These are phyloP conservation scores for Claviceps sp. DNA, from an alignment of 2,329 filamentous ascomycete genomes.

Conservation along the genomic window DNA sequence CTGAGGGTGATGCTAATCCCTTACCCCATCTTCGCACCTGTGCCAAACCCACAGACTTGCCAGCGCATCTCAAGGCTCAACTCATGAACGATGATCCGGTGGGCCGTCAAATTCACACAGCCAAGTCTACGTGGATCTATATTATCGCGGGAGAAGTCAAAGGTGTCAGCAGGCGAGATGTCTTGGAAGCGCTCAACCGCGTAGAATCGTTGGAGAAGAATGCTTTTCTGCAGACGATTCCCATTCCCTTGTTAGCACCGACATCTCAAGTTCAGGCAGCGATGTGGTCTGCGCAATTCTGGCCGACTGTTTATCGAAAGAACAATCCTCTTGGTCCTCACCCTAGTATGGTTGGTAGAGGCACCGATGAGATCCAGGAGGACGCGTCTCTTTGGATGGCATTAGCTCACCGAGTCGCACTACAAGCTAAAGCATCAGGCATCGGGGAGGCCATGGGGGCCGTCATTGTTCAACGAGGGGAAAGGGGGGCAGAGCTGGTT, in stretches of 20 bases:
- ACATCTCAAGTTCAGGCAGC: constrained; percentile 63
- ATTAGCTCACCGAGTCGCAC: constrained; percentile 50
- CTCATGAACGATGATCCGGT: constrained; percentile 44
- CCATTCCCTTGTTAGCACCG: constrained; percentile 59
- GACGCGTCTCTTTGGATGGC: constrained; percentile 54
- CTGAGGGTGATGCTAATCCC: constrained; percentile 49
- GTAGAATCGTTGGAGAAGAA: constrained; percentile 38
- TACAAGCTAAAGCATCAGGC: constrained; percentile 40
- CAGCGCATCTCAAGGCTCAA: constrained; percentile 47
- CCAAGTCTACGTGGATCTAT: constrained; percentile 48
- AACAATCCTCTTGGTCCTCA: constrained; percentile 80
- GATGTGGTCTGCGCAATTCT: constrained; percentile 63
- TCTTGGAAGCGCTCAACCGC: constrained; percentile 32
- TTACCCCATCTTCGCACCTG: constrained; percentile 63
- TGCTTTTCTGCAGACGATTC: constrained; percentile 47
- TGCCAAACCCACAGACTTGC: constrained; percentile 56
- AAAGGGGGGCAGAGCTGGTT: constrained; percentile 42
- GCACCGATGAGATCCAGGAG: constrained; percentile 52
- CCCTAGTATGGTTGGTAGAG: constrained; percentile 57
- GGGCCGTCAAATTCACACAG: constrained; percentile 43
- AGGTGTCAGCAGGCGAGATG: constrained; percentile 38
- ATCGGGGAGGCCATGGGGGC: constrained; percentile 60
- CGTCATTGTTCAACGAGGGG: constrained; percentile 56
- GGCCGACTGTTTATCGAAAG: constrained; percentile 77
- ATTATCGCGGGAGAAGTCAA: constrained; percentile 40